phyloP scores from a whole-genome alignment of 371 early-diverging fungal genomes.

The Mortierella sp. region DNA sequence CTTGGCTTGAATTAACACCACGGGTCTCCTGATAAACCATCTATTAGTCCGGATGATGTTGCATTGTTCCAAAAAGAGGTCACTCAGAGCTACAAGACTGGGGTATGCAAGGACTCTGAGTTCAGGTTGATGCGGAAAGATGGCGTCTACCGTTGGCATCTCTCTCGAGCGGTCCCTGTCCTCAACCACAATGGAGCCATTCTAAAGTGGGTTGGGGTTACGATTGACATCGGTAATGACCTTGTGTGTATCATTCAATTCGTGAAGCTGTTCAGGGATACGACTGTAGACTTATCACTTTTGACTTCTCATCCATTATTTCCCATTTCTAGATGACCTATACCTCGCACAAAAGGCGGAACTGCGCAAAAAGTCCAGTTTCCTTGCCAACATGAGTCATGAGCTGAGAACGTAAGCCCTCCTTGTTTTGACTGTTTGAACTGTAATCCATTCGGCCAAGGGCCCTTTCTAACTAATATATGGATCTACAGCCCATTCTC shows the following conservation, averaged over 20 bases:
- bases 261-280: too few species aligned
- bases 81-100: constrained; percentile 48
- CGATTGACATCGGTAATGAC: constrained; percentile 45
- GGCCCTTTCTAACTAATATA: background rate
- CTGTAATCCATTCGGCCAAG: background rate
- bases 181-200: constrained; percentile 45
- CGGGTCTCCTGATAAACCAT: background rate
- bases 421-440: background rate
- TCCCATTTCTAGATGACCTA: constrained; percentile 26
- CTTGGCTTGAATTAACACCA: background rate
- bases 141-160: constrained; percentile 52
- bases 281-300: background rate
- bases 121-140: constrained; percentile 51
- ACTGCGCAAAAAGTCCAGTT: constrained; percentile 50
- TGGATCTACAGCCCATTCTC: constrained; percentile 60
- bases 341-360: constrained; percentile 50
- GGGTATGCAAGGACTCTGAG: constrained; percentile 48
- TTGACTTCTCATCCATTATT: background rate
- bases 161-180: constrained; percentile 41
- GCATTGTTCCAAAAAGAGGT: constrained; percentile 44
- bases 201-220: constrained; percentile 51
- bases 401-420: constrained; percentile 42
- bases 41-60: constrained; percentile 44
- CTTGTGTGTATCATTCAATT: too few species aligned
- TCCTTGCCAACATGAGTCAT: constrained; percentile 53